phyloP scores from a whole-genome alignment of 2,329 filamentous ascomycete species.

The Huntiella omanensis region DNA sequence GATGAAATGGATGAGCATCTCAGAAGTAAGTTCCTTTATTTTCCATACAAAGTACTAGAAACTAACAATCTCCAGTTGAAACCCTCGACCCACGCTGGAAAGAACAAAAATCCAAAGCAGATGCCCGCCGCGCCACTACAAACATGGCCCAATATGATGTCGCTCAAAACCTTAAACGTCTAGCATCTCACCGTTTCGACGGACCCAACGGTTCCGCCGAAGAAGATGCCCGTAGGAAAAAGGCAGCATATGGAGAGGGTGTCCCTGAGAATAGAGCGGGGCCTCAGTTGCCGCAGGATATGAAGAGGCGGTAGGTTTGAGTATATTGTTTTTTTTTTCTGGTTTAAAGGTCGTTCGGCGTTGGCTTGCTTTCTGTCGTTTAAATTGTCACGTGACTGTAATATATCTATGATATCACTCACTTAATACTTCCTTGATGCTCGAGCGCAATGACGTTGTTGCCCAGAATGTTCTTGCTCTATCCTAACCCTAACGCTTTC shows the following conservation, averaged over 20 bases:
- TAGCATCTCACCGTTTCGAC: conserved; percentile 81
- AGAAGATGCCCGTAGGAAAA: conserved; percentile 56
- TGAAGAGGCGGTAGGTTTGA: not conserved
- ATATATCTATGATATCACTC: too few relatives aligned
- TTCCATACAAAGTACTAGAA: not conserved
- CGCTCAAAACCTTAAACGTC: conserved; percentile 84
- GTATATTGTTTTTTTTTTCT: not conserved
- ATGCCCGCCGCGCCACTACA: conserved; percentile 66
- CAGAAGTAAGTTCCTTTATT: conserved; percentile 41
- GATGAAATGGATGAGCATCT: conserved; percentile 84
- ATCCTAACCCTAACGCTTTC: too few relatives aligned
- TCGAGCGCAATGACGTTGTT: too few relatives aligned
- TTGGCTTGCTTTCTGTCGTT: too few relatives aligned
- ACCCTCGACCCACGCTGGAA: conserved; percentile 89
- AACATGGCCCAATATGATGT: conserved; percentile 76
- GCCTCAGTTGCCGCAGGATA: conserved; percentile 8
- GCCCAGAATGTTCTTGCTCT: too few relatives aligned
- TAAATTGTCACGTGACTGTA: too few relatives aligned
- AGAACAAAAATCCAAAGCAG: conserved; percentile 79
- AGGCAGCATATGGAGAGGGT: conserved; percentile 26
- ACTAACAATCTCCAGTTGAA: conserved; percentile 46
- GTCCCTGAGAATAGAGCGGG: conserved; percentile 4
- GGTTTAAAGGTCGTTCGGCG: too few relatives aligned
- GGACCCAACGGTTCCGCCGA: conserved; percentile 53
- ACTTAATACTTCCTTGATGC: too few relatives aligned